These are phyloP conservation scores for Pseudogymnoascus sp. DNA, from an alignment of 2,329 filamentous ascomycete genomes.

Conservation along the genomic window DNA sequence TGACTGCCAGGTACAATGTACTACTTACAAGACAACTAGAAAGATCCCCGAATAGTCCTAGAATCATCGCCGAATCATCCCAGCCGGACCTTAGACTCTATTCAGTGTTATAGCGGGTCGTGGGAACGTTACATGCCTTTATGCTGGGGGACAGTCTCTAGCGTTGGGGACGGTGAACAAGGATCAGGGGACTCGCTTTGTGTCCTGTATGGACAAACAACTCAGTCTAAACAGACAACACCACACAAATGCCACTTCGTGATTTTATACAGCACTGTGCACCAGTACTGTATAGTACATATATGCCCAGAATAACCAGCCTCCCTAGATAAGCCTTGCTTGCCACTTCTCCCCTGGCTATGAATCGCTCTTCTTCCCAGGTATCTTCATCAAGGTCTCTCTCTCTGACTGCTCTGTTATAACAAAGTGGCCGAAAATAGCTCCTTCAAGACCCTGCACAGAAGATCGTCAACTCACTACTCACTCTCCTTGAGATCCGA, in stretches of 20 bases:
- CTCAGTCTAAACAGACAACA: background rate
- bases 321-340: background rate
- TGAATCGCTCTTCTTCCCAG: background rate
- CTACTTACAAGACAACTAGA: background rate
- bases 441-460: background rate
- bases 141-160: background rate
- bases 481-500: background rate
- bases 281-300: background rate
- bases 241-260: background rate
- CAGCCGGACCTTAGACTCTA: background rate
- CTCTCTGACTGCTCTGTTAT: background rate
- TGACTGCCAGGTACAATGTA: background rate
- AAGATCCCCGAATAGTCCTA: background rate
- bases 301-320: background rate
- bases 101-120: background rate
- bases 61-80: background rate
- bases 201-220: background rate
- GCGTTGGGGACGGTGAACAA: background rate
- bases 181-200: background rate
- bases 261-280: background rate
- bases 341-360: background rate
- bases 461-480: background rate
- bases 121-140: background rate
- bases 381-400: background rate
- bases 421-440: background rate